A percentile compares a stretch with the other conserved stretches of the same genome.
These are phyloP conservation scores for Ceratocystis papillata DNA, from an alignment of 2,329 filamentous ascomycete species.

Conservation along the genomic window DNA sequence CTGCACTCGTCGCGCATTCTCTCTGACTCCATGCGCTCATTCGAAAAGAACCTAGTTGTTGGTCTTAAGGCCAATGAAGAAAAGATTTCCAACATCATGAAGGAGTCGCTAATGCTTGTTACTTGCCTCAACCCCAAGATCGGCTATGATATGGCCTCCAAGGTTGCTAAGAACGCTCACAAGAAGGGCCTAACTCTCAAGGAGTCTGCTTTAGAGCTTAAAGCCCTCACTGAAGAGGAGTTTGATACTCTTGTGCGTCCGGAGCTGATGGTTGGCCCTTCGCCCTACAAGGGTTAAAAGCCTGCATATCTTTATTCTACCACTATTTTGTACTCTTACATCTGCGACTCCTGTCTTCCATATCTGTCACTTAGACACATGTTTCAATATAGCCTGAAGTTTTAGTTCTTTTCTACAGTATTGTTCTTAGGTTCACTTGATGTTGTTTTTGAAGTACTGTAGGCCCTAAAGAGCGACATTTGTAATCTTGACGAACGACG, in stretches of 20 bases:
- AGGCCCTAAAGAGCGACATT: too few species aligned
- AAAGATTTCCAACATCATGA: constrained; percentile 78
- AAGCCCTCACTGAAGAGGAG: constrained; percentile 77
- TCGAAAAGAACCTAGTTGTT: constrained; percentile 82
- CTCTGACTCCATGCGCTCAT: constrained; percentile 85
- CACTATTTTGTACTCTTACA: constrained; percentile 19
- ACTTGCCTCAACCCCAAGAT: constrained; percentile 97
- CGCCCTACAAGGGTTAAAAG: constrained; percentile 44
- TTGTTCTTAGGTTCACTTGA: too few species aligned
- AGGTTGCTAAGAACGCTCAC: constrained; percentile 97
- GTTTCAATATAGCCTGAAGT: constrained; percentile 13
- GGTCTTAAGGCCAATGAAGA: constrained; percentile 89
- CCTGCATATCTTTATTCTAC: background rate
- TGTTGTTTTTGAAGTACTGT: too few species aligned
- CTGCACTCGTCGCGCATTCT: constrained; percentile 84
- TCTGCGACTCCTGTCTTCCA: background rate
- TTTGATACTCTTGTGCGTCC: constrained; percentile 85
- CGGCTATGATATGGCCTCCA: constrained; percentile 92
- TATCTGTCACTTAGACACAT: constrained; percentile 8
- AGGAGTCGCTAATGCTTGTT: constrained; percentile 97
- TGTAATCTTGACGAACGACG: too few species aligned
- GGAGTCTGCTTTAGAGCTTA: constrained; percentile 83
- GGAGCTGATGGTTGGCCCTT: constrained; percentile 88
- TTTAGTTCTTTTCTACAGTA: background rate
- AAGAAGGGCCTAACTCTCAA: constrained; percentile 95